Evolutionary conservation across 352 stramenopile genomes (phyloP).

Genomic region (Pythium volutum): DNA sequence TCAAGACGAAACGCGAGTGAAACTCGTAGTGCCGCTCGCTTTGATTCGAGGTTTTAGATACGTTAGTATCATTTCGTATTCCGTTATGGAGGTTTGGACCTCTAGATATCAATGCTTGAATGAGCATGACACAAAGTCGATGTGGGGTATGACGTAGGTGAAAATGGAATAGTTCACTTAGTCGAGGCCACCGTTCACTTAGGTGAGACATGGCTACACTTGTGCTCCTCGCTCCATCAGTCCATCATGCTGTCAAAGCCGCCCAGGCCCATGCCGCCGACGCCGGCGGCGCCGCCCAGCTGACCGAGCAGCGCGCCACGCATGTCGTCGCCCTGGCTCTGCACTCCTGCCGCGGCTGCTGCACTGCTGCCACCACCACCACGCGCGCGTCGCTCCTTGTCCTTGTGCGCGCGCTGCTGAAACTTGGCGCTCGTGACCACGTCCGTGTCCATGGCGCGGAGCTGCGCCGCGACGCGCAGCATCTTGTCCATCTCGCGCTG

Average conservation of each 20-base stretch:
- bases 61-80: neutral
- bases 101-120: neutral
- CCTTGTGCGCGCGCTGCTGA: slow-evolving; percentile 66
- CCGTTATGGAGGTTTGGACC: neutral
- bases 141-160: neutral
- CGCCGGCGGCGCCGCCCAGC: neutral
- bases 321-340: slow-evolving; percentile 18
- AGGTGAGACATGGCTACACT: slow-evolving; percentile 5
- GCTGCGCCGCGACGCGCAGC: slow-evolving; percentile 56
- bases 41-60: neutral
- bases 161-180: neutral
- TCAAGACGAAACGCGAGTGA: no score
- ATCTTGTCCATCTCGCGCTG: slow-evolving; percentile 79
- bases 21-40: no score
- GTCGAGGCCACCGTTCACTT: neutral
- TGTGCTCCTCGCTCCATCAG: neutral
- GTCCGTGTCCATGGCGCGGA: slow-evolving; percentile 78
- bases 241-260: slow-evolving; percentile 41
- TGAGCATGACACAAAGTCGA: neutral
- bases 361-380: neutral
- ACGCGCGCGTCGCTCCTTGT: slow-evolving; percentile 66
- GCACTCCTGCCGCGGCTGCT: neutral
- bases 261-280: slow-evolving; percentile 35
- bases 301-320: slow-evolving; percentile 15
- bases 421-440: slow-evolving; percentile 81